These are phyloP conservation scores for Nicotiana paniculata DNA, from an alignment of 257 asterid genomes.

Conservation along the genomic window DNA sequence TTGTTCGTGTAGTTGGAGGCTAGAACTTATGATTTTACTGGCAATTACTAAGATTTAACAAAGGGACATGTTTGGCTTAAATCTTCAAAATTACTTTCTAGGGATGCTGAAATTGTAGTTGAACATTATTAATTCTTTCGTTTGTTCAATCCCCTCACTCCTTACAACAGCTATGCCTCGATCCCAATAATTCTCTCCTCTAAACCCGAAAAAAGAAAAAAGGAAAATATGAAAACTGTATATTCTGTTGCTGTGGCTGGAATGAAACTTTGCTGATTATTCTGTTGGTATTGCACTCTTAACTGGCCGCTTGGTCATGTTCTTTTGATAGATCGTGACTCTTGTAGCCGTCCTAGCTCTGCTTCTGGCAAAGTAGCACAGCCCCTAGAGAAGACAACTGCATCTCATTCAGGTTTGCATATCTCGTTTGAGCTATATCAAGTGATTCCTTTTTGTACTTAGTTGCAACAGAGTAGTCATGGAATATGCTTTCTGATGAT, in stretches of 20 bases:
- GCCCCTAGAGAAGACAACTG: conserved; percentile 32
- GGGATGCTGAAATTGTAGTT: neutral
- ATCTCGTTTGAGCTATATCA: conserved; percentile 4
- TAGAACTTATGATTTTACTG: neutral
- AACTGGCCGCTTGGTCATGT: conserved; percentile 12
- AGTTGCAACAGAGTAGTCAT: neutral
- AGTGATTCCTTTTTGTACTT: neutral
- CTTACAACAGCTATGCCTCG: neutral
- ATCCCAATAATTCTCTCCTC: neutral
- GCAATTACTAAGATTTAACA: neutral
- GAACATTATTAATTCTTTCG: neutral
- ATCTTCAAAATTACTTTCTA: neutral
- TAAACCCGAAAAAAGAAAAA: neutral
- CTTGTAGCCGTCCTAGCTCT: conserved; percentile 59
- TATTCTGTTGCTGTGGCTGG: neutral
- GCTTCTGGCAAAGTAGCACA: conserved; percentile 49
- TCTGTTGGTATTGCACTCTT: neutral
- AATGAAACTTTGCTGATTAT: neutral
- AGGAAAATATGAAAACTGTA: neutral
- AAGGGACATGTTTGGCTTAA: neutral
- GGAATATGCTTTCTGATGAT: conserved; percentile 2
- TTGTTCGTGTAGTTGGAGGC: neutral
- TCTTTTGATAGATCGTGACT: conserved; percentile 40
- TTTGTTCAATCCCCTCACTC: neutral
- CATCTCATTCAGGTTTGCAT: conserved; percentile 52